A percentile compares a stretch with the other conserved stretches of the same genome.
These are phyloP conservation scores for Penicillium odoratum DNA, from an alignment of 495 filamentous ascomycete species.

Conservation along the genomic window DNA sequence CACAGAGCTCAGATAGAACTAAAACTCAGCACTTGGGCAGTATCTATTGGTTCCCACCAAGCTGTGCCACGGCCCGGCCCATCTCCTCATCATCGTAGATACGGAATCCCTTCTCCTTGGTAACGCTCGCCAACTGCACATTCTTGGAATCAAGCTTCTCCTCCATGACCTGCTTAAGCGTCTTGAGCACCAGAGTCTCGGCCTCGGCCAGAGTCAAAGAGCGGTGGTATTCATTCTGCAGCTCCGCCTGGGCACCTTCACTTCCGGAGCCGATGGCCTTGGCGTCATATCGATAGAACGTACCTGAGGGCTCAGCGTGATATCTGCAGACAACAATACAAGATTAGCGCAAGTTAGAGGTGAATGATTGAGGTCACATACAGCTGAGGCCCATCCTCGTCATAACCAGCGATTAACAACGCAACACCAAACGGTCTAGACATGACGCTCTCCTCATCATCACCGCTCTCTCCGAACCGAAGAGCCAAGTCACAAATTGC, in stretches of 20 bases:
- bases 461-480: slow-evolving; percentile 94
- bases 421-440: slow-evolving; percentile 94
- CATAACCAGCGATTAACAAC: slow-evolving; percentile 91
- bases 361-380: slow-evolving; percentile 35
- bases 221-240: slow-evolving; percentile 99
- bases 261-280: slow-evolving; percentile 97
- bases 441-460: slow-evolving; percentile 99
- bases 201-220: slow-evolving; percentile 91
- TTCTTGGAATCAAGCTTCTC: slow-evolving; percentile 99
- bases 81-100: slow-evolving; percentile 98
- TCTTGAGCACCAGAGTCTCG: slow-evolving; percentile 94
- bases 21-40: slow-evolving; percentile 19
- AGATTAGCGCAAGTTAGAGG: neutral
- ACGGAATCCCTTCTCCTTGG: slow-evolving; percentile 94
- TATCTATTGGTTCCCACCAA: slow-evolving; percentile 49
- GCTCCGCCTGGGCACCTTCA: slow-evolving; percentile 94
- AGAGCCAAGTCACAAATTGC: slow-evolving; percentile 97
- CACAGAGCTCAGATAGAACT: slow-evolving; percentile 9
- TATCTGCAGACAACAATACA: slow-evolving; percentile 53
- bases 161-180: slow-evolving; percentile 99
- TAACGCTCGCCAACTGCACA: slow-evolving; percentile 96
- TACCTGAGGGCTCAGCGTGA: slow-evolving; percentile 95
- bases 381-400: slow-evolving; percentile 95
- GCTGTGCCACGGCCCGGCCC: slow-evolving; percentile 79
- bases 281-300: slow-evolving; percentile 98